A percentile compares a stretch with the other conserved stretches of the same genome.
phyloP scores from a whole-genome alignment of 805 yeast genomes.

The Starmerella lactis-condensi region DNA sequence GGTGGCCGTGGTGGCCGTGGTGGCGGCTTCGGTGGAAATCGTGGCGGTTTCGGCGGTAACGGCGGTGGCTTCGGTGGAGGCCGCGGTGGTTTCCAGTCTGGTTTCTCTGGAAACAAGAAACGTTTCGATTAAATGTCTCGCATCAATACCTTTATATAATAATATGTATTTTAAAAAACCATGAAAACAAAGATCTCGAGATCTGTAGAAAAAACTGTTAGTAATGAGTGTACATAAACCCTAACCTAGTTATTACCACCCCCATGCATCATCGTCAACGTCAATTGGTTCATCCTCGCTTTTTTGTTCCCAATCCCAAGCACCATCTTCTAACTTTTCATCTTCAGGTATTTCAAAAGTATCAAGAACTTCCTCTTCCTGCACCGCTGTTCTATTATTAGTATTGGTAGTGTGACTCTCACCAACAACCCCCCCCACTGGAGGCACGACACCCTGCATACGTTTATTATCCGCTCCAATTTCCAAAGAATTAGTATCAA shows the following conservation, averaged over 20 bases:
- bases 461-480: too few relatives aligned
- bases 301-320: slow-evolving; percentile 12
- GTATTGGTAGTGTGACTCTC: slow-evolving; percentile 1
- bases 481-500: too few relatives aligned
- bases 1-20: slow-evolving; percentile 21
- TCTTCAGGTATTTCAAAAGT: background rate
- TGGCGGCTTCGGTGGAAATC: slow-evolving; percentile 2
- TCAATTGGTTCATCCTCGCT: slow-evolving; percentile 4
- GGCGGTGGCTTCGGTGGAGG: slow-evolving; percentile 15
- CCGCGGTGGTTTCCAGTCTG: slow-evolving; percentile 2
- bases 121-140: background rate
- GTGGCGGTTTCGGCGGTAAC: slow-evolving; percentile 21
- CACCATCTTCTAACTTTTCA: slow-evolving; percentile 3
- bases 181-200: slow-evolving; percentile 1
- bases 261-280: slow-evolving; percentile 21
- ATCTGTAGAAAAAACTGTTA: background rate
- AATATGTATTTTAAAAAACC: background rate
- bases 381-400: background rate
- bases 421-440: too few relatives aligned
- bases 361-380: background rate
- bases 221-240: slow-evolving; percentile 7
- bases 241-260: slow-evolving; percentile 7
- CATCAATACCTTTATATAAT: too few relatives aligned
- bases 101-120: background rate
- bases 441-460: too few relatives aligned